Evolutionary conservation across 2,329 filamentous ascomycete genomes (phyloP), one percentile per base, ranked within the genome.

Genomic region (Hypocreales sp.): DNA sequence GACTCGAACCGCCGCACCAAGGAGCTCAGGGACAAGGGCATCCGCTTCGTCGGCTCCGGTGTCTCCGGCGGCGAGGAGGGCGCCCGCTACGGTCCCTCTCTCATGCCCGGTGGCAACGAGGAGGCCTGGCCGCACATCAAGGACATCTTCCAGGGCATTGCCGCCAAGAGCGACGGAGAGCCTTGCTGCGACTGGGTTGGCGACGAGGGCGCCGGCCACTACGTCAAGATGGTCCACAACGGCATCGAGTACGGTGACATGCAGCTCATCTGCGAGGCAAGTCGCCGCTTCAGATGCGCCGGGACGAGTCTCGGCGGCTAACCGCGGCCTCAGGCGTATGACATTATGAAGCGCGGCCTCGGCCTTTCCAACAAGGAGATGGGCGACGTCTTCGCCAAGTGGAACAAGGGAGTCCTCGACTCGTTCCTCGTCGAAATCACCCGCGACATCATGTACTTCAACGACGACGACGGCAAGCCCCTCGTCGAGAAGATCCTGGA

Each of bases 161-260:
- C 90, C 39, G 90, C 90, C 59, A 95, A 98, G 76, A 92, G 81
- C 59, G 87, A 94, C 50, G 78, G 77, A 48, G 90, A 98, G 72
- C 65, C 90, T 41, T 98, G 90, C 76, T 98, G 90, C 55, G 90
- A 98, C 63, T 98, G 90, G 90, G 90, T 98, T 48, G 90, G 90
- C 66, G 90, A 95, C 63, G 84, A 95, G 61, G 90, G 90, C 74
- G 82, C 90, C 63, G 90, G 90, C 47, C 90, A 98, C 77, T 98
- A 94, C 71, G 87, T 98, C 69, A 98, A 98, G 81, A 98, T 98
- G 90, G 90, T 98, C 39, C 90, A 98, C 79, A 98, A 98, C 65
- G 90, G 90, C 72, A 98, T 98, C 48, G 90, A 98, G 67, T 98
- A 98, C 58, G 90, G 90, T 75, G 90, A 98, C 67, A 98, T 98